Conservation (phyloP, 2,329 filamentous ascomycete genomes). For the Botrytis paeoniae region DNA sequence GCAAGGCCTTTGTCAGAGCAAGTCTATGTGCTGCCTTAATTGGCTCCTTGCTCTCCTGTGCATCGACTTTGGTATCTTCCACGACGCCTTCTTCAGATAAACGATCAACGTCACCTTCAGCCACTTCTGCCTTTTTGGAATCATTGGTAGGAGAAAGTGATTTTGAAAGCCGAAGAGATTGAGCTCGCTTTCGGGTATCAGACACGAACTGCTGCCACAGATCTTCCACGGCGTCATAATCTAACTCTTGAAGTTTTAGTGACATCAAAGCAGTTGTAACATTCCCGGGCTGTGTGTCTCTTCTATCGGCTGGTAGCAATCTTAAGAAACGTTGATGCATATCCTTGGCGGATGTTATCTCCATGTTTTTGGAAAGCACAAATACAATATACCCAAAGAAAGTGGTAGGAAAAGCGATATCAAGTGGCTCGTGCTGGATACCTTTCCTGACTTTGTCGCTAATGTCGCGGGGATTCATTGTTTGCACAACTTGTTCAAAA, state of each 20-base stretch:
- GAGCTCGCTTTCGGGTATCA: slow-evolving; percentile 47
- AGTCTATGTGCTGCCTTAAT: slow-evolving; percentile 40
- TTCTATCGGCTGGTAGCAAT: slow-evolving; percentile 40
- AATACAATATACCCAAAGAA: slow-evolving; percentile 57
- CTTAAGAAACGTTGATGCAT: slow-evolving; percentile 54
- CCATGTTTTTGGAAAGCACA: slow-evolving; percentile 48
- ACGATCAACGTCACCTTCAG: not conserved
- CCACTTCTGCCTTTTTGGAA: not conserved
- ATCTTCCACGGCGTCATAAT: slow-evolving; percentile 58
- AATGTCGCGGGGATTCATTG: slow-evolving; percentile 33
- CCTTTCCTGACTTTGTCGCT: slow-evolving; percentile 31
- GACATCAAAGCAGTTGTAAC: slow-evolving; percentile 67
- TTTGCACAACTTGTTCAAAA: slow-evolving; percentile 29
- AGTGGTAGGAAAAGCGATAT: slow-evolving; percentile 33
- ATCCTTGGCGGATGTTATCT: slow-evolving; percentile 49
- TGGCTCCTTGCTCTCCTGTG: not conserved
- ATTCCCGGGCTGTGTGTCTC: slow-evolving; percentile 46
- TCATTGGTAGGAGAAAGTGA: not conserved
- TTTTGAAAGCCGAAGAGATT: slow-evolving; percentile 28
- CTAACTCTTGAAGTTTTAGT: slow-evolving; percentile 55
- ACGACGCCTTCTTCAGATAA: not conserved
- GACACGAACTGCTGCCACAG: slow-evolving; percentile 64
- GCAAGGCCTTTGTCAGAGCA: slow-evolving; percentile 43
- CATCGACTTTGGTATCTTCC: not conserved
- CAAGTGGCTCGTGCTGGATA: slow-evolving; percentile 24